Base-by-base conservation (phyloP, 2,329 filamentous ascomycete genomes). In the Nemania diffusa region DNA sequence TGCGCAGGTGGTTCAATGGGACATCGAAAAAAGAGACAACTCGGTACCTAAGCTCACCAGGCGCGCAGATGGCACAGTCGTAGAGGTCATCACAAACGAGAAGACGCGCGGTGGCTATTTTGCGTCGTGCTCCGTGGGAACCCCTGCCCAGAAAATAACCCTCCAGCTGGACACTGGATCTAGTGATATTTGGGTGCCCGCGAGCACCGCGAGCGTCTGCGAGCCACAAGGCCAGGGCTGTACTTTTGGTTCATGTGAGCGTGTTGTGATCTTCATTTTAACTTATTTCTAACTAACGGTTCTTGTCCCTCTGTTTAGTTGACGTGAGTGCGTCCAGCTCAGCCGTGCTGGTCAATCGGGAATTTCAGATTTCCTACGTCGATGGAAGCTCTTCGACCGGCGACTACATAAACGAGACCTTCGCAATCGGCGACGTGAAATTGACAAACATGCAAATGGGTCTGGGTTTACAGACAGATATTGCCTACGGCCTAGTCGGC, bases 161-260 rank as follows among this genome's bases (percentile, higher is more conserved):
- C 77, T 91, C 59, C 87, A 89, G 75, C 81, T 91, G 51, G 88
- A 91, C 77, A 91, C 88, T 0, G 89, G 88, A 48, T 90, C 87
- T 73, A 89, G 87, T 68, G 89, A 91, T 78, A 84, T 88, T 24
- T 91, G 89, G 88, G 83, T 90, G 44, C 83, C 84, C 15, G 77
- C 78, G 50, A 76, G 72, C 65, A 56, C 62, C 5, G 78, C 83
- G 1, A 68, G 67, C 37, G 79, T 84, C 13, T 87, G 85, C 74
- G 65, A 77, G 17, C 67, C 74, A 2, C 67, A 74, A 2, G 67
- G 67, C 13, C 79, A 79, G 7, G 80, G 80, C 8, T 85, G 84
- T 67, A 74, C 75, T 17, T 73, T 82, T 48, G 84, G 85, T 67
- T 81, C 78, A 64, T 87, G 84, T 86, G 76, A 78, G 83, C 73